These are phyloP conservation scores for Quercus robur DNA, from an alignment of 306 rosid species.

Conservation along the genomic window DNA sequence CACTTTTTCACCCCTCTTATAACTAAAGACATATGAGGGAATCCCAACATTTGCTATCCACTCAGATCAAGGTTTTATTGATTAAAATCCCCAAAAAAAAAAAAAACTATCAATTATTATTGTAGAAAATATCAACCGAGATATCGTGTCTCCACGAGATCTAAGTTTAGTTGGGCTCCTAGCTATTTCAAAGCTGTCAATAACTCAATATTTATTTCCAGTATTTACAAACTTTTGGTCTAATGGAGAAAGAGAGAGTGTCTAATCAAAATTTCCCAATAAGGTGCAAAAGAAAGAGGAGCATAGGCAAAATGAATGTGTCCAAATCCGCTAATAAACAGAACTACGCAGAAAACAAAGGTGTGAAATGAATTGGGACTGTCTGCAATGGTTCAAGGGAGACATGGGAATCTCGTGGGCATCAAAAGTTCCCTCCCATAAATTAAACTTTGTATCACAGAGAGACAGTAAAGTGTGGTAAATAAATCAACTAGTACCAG, in stretches of 20 bases:
- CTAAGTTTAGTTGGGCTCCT: too few species aligned
- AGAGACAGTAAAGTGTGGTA: background rate
- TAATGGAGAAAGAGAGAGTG: slow-evolving; percentile 1
- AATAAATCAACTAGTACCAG: background rate
- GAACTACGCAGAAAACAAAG: slow-evolving; percentile 33
- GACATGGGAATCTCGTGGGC: slow-evolving; percentile 33
- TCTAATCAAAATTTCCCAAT: slow-evolving; percentile 41
- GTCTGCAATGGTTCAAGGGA: slow-evolving; percentile 13
- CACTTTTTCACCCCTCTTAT: too few species aligned
- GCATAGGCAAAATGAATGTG: slow-evolving; percentile 47
- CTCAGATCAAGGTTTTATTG: too few species aligned
- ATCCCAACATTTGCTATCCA: too few species aligned
- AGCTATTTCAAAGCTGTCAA: too few species aligned
- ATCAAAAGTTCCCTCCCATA: slow-evolving; percentile 10
- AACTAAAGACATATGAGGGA: too few species aligned
- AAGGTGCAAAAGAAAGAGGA: slow-evolving; percentile 29
- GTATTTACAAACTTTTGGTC: too few species aligned
- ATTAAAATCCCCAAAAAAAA: too few species aligned
- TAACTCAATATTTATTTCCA: too few species aligned
- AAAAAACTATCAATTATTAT: too few species aligned
- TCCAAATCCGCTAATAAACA: slow-evolving; percentile 57
- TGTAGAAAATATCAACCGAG: too few species aligned
- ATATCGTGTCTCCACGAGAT: too few species aligned
- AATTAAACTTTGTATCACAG: slow-evolving; percentile 2
- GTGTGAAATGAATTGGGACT: slow-evolving; percentile 24